Evolutionary conservation across 805 yeast species (phyloP), one percentile per base, ranked within the genome.

Genomic region (Metschnikowia cubensis): DNA sequence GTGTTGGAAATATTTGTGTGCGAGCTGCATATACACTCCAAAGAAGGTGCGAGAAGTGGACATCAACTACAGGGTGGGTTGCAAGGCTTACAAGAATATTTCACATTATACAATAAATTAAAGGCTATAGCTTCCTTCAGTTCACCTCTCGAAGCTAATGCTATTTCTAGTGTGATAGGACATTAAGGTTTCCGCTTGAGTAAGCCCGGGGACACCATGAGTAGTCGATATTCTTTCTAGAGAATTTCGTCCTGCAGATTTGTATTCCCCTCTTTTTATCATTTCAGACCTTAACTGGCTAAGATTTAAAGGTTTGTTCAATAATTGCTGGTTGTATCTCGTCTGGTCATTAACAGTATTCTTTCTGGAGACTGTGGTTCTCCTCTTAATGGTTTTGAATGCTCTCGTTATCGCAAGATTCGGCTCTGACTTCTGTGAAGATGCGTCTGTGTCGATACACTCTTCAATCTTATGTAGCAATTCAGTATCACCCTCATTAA

Each of bases 141-240:
- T 6, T 50, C 21, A 57, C 18, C 56, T 49, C 32, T 64, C 66
- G 36, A 70, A 60, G 51, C 65, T 63, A 38, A 70, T 65, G 54
- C 76, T 71, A 47, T 66, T 68, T 53, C 77, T 61, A 6, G 74
- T 67, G 52, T 74, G 77, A 50, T 70, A 71, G 11, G 74, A 68
- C 45, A 77, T 59, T 45, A 77, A 66, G 4, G 76, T 71, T 57
- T 75, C 79, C 6, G 81, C 81, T 49, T 74, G 76, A 2, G 78
- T 71, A 46, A 77, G 65, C 8, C 82, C 82, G 0, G 80, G 80
- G 37, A 77, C 60, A 25, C 74, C 76, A 50, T 75, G 80, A 4
- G 78, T 68, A 4, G 81, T 72, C 39, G 65, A 59, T 32, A 76
- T 66, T 55, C 79, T 63, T 18, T 70, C 70, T 45, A 76, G 62